Evolutionary conservation across 1,139 yeast genomes (phyloP), one percentile per base, ranked within the genome.

Genomic region (Keqinozyma sinolaborantium): DNA sequence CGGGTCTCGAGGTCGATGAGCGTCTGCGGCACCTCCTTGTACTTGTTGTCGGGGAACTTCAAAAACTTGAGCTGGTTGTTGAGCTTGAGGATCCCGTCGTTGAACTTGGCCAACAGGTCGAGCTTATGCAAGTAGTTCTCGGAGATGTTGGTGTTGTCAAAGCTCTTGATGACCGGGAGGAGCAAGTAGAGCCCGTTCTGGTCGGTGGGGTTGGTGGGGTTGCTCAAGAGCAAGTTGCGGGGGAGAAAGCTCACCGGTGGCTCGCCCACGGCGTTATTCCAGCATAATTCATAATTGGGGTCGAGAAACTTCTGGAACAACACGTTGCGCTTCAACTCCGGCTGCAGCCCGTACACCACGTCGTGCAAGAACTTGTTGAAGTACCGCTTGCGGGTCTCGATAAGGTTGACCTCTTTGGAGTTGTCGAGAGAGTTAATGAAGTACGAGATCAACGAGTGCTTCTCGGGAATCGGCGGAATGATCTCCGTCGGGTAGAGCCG

Each of bases 381-480:
- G 35, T 58, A 59, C 28, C 74, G 45, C 31, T 58, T 64, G 34
- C 76, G 55, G 51, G 63, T 64, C 36, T 69, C 73, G 14, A 69
- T 59, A 26, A 69, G 58, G 33, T 52, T 51, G 13, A 58, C 36
- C 36, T 69, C 75, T 31, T 61, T 59, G 30, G 62, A 44, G 35
- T 50, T 60, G 38, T 66, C 63, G 33, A 69, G 48, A 21, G 73
- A 59, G 34, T 64, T 66, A 34, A 68, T 48, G 30, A 70, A 50
- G 38, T 63, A 67, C 26, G 66, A 58, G 33, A 69, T 49, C 5
- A 76, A 42, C 1, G 80, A 67, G 43, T 76, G 82, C 41, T 75
- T 76, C 41, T 73, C 80, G 0, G 82, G 82, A 11, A 76, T 69
- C 2, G 80, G 79, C 2, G 82, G 80, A 8, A 76, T 58, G 11